Conservation (phyloP, 23 red algal species). For the Gracilaria domingensis region DNA sequence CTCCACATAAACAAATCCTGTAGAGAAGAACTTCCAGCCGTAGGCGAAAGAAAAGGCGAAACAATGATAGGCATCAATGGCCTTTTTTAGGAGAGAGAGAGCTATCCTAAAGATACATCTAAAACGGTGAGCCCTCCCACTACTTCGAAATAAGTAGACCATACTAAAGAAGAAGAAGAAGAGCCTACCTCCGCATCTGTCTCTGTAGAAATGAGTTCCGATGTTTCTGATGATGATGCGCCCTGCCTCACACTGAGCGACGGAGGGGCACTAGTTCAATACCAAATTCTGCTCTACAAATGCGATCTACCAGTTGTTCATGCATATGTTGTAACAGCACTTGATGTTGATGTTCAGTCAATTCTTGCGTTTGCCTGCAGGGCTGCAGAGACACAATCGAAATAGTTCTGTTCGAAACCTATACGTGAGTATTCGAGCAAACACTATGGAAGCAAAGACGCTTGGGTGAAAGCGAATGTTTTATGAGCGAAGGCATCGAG, state of each 20-base stretch:
- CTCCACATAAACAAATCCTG: no score
- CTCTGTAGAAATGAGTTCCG: no score
- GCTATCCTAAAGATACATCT: no score
- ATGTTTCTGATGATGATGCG: constrained; percentile 1
- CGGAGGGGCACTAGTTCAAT: background rate
- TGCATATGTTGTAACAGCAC: background rate
- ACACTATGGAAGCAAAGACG: background rate
- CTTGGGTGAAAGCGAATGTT: background rate
- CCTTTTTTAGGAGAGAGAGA: no score
- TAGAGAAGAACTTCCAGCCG: no score
- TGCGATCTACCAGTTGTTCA: background rate
- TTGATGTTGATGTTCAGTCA: background rate
- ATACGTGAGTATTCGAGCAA: background rate
- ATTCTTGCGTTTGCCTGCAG: background rate
- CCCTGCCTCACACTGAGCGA: background rate
- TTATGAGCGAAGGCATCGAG: background rate
- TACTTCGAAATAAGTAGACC: no score
- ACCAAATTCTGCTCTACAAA: background rate
- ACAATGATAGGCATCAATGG: no score
- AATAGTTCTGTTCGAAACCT: background rate
- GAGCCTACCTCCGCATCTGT: no score
- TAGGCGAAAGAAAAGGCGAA: no score
- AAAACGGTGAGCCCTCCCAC: no score
- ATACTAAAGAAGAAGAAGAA: no score
- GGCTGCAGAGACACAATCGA: background rate